Conservation (phyloP, 495 filamentous ascomycete genomes). For the Xylaria flabelliformis region DNA sequence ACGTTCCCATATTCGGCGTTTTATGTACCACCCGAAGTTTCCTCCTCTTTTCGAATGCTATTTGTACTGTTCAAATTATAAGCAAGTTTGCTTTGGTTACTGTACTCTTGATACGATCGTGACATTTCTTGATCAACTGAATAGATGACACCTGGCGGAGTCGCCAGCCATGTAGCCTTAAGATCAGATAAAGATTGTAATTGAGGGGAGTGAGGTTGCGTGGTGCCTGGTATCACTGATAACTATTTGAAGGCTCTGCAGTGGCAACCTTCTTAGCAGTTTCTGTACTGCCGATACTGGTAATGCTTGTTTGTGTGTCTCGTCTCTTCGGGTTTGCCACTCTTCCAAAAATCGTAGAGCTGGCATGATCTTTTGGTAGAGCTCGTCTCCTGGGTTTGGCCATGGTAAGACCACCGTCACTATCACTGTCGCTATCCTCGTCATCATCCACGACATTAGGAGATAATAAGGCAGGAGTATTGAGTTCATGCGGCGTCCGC, state of each 20-base stretch:
- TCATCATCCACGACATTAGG: constrained; percentile 52
- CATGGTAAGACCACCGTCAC: constrained; percentile 60
- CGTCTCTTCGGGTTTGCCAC: constrained; percentile 48
- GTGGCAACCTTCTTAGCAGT: constrained; percentile 61
- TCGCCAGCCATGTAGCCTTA: background rate
- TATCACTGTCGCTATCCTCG: constrained; percentile 62
- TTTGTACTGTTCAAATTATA: background rate
- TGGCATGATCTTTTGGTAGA: constrained; percentile 33
- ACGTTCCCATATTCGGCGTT: background rate
- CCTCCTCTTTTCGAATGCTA: constrained; percentile 2
- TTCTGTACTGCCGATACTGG: constrained; percentile 59
- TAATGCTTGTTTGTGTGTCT: constrained; percentile 59
- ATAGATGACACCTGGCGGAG: background rate
- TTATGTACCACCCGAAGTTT: constrained; percentile 1
- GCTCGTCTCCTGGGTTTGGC: constrained; percentile 48
- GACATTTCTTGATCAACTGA: background rate
- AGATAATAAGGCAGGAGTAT: constrained; percentile 37
- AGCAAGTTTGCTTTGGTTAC: background rate
- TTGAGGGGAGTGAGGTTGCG: background rate
- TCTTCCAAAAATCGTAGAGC: constrained; percentile 41
- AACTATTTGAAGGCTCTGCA: constrained; percentile 31
- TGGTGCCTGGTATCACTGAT: background rate
- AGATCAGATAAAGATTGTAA: background rate
- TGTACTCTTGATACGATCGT: background rate
- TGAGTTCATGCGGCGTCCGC: constrained; percentile 36